Evolutionary conservation across 2,329 filamentous ascomycete genomes (phyloP).

Genomic region (Trichoderma sp.): DNA sequence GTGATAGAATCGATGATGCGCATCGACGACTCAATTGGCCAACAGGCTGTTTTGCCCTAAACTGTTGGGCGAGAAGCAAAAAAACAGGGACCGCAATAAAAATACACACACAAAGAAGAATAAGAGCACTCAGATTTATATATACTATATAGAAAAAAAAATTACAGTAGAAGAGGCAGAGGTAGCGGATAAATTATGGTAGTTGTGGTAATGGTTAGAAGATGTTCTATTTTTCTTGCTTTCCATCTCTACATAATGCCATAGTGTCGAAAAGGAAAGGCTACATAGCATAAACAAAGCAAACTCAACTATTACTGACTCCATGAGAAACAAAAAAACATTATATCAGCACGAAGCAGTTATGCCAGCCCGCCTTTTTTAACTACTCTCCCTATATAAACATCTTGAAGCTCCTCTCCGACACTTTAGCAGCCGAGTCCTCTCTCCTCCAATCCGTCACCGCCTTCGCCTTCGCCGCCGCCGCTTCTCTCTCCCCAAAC

Average conservation of each 20-base stretch:
- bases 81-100: neutral
- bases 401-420: constrained; percentile 33
- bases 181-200: neutral
- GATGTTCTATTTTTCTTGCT: neutral
- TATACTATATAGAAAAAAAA: too few species aligned
- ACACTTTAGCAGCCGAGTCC: constrained; percentile 28
- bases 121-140: neutral
- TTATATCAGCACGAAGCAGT: neutral
- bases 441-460: constrained; percentile 27
- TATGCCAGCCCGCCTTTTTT: neutral
- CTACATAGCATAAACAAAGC: neutral
- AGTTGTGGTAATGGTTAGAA: neutral
- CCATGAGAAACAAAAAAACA: neutral
- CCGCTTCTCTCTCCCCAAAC: constrained; percentile 26
- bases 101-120: neutral
- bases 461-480: constrained; percentile 2
- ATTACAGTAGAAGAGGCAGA: too few species aligned
- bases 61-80: neutral
- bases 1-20: neutral
- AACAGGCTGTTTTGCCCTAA: neutral
- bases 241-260: neutral
- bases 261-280: neutral
- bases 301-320: neutral
- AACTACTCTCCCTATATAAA: constrained; percentile 29
- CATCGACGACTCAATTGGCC: neutral